These are phyloP conservation scores for Saitozyma podzolica DNA, from an alignment of 768 basidiomycete genomes.

Conservation along the genomic window DNA sequence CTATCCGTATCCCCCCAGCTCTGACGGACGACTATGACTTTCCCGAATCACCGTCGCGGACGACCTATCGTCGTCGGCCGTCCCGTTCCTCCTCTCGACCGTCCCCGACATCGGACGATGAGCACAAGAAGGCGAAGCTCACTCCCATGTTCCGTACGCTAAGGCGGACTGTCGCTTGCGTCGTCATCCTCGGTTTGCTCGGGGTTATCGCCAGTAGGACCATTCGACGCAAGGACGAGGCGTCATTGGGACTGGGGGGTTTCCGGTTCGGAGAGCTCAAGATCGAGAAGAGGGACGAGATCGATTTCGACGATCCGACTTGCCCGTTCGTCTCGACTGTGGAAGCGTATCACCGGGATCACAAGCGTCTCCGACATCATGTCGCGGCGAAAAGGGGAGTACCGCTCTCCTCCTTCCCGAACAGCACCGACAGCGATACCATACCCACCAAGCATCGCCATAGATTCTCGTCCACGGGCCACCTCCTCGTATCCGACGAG, in stretches of 20 bases:
- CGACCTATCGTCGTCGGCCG: background rate
- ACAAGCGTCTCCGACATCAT: constrained; percentile 30
- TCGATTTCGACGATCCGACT: constrained; percentile 18
- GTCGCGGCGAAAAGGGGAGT: constrained; percentile 3
- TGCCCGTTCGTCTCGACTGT: constrained; percentile 45
- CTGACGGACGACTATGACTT: background rate
- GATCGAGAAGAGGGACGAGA: background rate
- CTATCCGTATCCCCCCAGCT: background rate
- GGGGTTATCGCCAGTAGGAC: background rate
- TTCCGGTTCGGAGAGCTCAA: background rate
- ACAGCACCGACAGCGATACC: background rate
- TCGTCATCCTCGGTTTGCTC: background rate
- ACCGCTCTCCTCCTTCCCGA: constrained; percentile 1
- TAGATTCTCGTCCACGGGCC: constrained; percentile 46
- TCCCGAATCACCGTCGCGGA: background rate
- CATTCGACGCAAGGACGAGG: background rate
- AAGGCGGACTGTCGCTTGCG: background rate
- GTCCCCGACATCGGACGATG: background rate
- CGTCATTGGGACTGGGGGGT: background rate
- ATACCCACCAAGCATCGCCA: constrained; percentile 22
- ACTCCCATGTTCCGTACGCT: background rate
- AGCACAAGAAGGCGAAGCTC: background rate
- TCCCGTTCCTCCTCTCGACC: no score
- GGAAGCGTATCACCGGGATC: constrained; percentile 47
- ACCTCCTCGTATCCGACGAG: constrained; percentile 36